Percentiles rank a stretch among this genome's conserved stretches.
Conservation (phyloP, 257 asterid genomes). For the Capsicum baccatum region DNA sequence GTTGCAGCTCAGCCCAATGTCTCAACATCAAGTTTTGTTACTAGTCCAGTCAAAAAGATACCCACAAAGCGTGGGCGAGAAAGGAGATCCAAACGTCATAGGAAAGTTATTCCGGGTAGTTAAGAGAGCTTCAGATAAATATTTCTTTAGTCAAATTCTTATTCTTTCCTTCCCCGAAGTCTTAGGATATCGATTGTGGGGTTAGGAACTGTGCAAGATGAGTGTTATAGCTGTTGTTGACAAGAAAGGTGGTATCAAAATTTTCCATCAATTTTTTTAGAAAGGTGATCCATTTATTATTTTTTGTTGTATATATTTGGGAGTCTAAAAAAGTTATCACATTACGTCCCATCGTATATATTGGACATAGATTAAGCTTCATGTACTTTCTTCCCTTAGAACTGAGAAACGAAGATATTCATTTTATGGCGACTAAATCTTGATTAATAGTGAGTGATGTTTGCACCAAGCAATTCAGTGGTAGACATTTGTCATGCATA, state of each 20-base stretch:
- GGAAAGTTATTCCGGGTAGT: conserved; percentile 57
- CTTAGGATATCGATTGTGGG: conserved; percentile 33
- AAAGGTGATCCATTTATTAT: conserved; percentile 37
- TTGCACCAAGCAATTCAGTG: too few species aligned
- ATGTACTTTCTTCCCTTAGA: not conserved
- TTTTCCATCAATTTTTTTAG: conserved; percentile 13
- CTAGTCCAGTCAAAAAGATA: conserved; percentile 38
- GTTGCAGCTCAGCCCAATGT: conserved; percentile 25
- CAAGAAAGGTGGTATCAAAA: not conserved
- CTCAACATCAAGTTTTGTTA: conserved; percentile 29
- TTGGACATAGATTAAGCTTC: not conserved
- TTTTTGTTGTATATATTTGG: conserved; percentile 40
- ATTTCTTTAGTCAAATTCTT: conserved; percentile 42
- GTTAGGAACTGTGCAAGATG: conserved; percentile 41
- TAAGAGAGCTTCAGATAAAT: conserved; percentile 40
- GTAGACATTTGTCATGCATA: too few species aligned
- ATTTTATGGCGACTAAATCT: not conserved
- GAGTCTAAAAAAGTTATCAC: not conserved
- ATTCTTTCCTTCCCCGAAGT: conserved; percentile 44
- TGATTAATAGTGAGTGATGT: not conserved
- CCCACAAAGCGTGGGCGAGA: conserved; percentile 60
- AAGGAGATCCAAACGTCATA: conserved; percentile 63
- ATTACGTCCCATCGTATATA: not conserved
- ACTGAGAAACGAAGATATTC: not conserved
- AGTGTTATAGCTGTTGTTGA: conserved; percentile 26